A percentile compares a stretch with the other conserved stretches of the same genome.
These are phyloP conservation scores for Metschnikowia orientalis DNA, from an alignment of 805 yeast species.

Conservation along the genomic window DNA sequence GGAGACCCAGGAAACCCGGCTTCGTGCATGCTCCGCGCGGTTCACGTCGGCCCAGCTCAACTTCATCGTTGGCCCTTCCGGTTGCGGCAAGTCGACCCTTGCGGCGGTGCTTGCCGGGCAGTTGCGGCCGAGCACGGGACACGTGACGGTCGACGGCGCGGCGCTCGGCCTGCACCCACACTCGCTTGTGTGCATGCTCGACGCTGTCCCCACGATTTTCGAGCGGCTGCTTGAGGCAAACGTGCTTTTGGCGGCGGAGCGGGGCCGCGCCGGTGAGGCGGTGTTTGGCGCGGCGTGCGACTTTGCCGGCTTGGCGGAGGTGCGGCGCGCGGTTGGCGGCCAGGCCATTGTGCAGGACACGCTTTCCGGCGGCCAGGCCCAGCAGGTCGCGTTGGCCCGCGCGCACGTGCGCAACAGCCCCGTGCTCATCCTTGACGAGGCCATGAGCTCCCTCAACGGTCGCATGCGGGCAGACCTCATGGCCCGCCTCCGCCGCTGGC, in stretches of 20 bases:
- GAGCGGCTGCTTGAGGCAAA: constrained; percentile 17
- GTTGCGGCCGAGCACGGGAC: constrained; percentile 52
- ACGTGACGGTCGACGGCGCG: constrained; percentile 52
- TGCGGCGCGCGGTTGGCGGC: constrained; percentile 35
- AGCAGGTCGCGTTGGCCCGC: constrained; percentile 78
- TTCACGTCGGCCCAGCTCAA: constrained; percentile 46
- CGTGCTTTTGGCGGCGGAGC: constrained; percentile 10
- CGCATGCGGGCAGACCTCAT: constrained; percentile 43
- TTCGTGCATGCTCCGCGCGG: constrained; percentile 44
- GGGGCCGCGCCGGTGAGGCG: constrained; percentile 10
- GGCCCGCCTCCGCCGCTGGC: constrained; percentile 50
- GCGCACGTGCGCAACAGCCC: constrained; percentile 73
- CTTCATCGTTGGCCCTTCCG: constrained; percentile 81
- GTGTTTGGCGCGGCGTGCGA: constrained; percentile 41
- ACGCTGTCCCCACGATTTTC: constrained; percentile 66
- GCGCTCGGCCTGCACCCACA: constrained; percentile 47
- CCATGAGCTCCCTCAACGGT: constrained; percentile 75
- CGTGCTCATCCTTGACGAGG: constrained; percentile 78
- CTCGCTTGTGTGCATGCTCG: constrained; percentile 72
- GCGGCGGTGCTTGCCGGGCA: constrained; percentile 58
- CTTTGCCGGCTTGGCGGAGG: constrained; percentile 48
- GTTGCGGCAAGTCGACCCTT: constrained; percentile 89
- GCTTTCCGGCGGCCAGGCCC: constrained; percentile 90
- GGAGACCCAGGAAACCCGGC: too few species aligned
- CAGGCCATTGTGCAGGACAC: constrained; percentile 43